Evolutionary conservation across 208 protist species (phyloP), one percentile per base, ranked within the genome.

Genomic region (Crithidia fasciculata): DNA sequence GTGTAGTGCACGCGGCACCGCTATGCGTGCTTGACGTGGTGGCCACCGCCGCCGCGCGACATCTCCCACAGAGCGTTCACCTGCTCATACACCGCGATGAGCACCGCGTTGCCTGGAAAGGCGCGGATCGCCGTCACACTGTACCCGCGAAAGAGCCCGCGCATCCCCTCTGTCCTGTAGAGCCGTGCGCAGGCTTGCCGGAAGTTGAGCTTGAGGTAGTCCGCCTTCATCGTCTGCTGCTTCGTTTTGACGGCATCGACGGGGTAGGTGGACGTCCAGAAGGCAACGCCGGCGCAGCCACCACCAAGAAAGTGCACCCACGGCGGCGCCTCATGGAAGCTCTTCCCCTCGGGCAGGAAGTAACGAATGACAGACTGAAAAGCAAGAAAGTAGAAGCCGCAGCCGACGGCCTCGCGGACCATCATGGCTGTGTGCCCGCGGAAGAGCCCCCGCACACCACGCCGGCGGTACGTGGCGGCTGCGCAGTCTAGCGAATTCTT

Each of bases 171-270:
- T 47, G 82, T 90, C 69, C 76, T 83, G 76, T 96, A 97, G n/a
- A 98, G 70, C 15, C 85, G 83, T 19, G 72, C 72, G 66, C 90
- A 91, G 37, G 89, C 84, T 50, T 87, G 87, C 2, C 80, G 61
- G 44, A 97, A 92, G 57, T 90, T 93, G 3, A 95, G 68, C 28
- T 94, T 87, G 3, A 87, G 59, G 58, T 93, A 93, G 49, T 93
- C 88, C 13, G 88, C 81, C 68, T 93, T 95, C 77, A 91, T 86
- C 10, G 90, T 95, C 68, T 97, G 94, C 69, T 96, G 87, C 72
- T 96, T 96, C 18, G 95, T 97, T 63, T 97, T 97, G 37, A 98
- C 84, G 0, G 80, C 90, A 69, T 98, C 95, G 18, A 95, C 87
- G 10, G 95, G 93, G 70, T 97, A 98, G 13, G 85, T 95, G 19